phyloP scores from a whole-genome alignment of 2,329 filamentous ascomycete species.

The Stachybotrys echinatus region DNA sequence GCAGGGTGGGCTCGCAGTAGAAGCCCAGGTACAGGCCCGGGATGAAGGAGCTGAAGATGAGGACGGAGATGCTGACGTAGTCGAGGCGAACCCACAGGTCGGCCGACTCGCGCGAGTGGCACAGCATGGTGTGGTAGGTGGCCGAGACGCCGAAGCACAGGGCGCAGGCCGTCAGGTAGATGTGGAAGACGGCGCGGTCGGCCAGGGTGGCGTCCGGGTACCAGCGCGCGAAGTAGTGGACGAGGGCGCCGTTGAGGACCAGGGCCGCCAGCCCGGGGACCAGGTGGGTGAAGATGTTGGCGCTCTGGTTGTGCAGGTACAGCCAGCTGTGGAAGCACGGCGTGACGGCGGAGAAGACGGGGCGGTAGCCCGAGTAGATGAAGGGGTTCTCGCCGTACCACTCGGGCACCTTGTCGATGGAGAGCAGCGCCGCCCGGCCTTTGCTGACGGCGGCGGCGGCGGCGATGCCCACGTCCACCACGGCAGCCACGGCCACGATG shows the following conservation, averaged over 20 bases:
- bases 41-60: conserved; percentile 31
- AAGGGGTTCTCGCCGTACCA: conserved; percentile 6
- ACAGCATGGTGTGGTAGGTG: conserved; percentile 32
- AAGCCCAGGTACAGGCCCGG: conserved; percentile 34
- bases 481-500: too few relatives aligned
- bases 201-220: conserved; percentile 25
- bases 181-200: conserved; percentile 32
- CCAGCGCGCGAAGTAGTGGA: conserved; percentile 15
- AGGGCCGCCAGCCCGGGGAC: conserved; percentile 32
- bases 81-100: conserved; percentile 32
- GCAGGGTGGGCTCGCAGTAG: conserved; percentile 27
- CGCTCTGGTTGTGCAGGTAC: conserved; percentile 28
- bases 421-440: not conserved
- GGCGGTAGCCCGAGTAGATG: conserved; percentile 18
- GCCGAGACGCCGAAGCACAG: conserved; percentile 31
- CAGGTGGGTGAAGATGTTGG: conserved; percentile 30
- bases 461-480: not conserved
- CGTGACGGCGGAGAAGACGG: conserved; percentile 27
- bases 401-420: conserved; percentile 2
- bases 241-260: conserved; percentile 17
- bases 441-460: not conserved
- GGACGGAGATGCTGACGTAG: conserved; percentile 29
- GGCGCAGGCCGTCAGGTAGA: conserved; percentile 29
- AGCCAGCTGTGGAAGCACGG: conserved; percentile 32
- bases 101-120: conserved; percentile 27